Evolutionary conservation across 2,329 filamentous ascomycete species (phyloP), one percentile per base, ranked within the genome.

Genomic region (Sclerotinia minor): DNA sequence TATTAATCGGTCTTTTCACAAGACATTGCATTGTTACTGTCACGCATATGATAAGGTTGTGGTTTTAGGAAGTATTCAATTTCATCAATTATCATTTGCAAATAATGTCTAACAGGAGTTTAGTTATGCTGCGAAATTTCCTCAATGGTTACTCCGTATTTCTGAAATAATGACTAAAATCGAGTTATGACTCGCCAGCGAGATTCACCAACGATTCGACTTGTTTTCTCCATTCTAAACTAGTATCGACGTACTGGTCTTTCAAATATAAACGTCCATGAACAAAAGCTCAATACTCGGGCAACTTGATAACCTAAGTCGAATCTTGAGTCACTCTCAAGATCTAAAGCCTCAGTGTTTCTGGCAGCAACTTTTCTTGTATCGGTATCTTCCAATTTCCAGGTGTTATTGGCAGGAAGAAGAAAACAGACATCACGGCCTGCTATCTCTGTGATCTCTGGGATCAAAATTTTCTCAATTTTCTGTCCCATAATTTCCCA

Each of bases 401-500:
- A 64, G 1, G 15, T 41, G 26, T 38, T 21, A 9, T 53, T 24
- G 2, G 26, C n/a, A 19, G n/a, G 26, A 13, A 53, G 1, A 21
- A n/a, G n/a, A 41, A 64, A 38, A 15, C 32, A 19, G 17, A 61
- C 47, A 7, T 53, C 17, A 21, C n/a, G n/a, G 17, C 47, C 60
- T 24, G 7, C 45, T 5, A 53, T 53, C 35, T 1, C n/a, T 5
- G 47, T 38, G 17, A 53, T 7, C 11, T 53, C n/a, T 35, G 47
- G n/a, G 2, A 53, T 64, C n/a, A 19, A 19, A 24, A 53, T 29
- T 24, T 32, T 47, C 45, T 9, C 11, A 15, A 29, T 21, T 5
- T 17, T 0, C 3, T 3, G 0, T 6, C 7, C 1, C 15, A 1
- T 15, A 6, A 2, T 21, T 32, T 6, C 7, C 50, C 50, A 53